Evolutionary conservation across 495 filamentous ascomycete species (phyloP).

Genomic region (Trichoderma gamsii): DNA sequence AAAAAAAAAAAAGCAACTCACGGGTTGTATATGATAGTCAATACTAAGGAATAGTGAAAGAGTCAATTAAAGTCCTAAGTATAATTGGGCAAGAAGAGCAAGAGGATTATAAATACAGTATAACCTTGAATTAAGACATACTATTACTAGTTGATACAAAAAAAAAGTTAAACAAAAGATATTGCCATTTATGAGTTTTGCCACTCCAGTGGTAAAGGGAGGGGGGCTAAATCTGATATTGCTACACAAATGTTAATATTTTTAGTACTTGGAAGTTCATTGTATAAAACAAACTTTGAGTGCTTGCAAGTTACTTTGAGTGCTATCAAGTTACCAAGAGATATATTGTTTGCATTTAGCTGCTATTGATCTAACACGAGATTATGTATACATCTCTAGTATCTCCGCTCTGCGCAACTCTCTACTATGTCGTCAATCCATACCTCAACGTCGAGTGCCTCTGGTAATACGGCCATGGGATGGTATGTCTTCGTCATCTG

Average conservation of each 20-base stretch:
- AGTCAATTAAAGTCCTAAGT: slow-evolving; percentile 4
- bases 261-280: background rate
- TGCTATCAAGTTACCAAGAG: too few species aligned
- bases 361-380: background rate
- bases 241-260: too few species aligned
- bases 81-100: background rate
- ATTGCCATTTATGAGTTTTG: background rate
- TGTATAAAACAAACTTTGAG: too few species aligned
- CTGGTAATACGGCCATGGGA: background rate
- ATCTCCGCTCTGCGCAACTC: background rate
- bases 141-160: background rate
- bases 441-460: background rate
- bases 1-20: background rate
- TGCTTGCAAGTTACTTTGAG: too few species aligned
- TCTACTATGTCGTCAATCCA: background rate
- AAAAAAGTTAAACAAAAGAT: background rate
- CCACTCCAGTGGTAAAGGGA: background rate
- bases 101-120: slow-evolving; percentile 9
- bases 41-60: background rate
- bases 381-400: background rate
- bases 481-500: background rate
- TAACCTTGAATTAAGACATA: slow-evolving; percentile 9
- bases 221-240: background rate
- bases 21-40: slow-evolving; percentile 2
- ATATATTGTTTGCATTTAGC: background rate